Base-by-base conservation (phyloP, 2,329 filamentous ascomycete genomes). In the Pseudopithomyces maydicus region DNA sequence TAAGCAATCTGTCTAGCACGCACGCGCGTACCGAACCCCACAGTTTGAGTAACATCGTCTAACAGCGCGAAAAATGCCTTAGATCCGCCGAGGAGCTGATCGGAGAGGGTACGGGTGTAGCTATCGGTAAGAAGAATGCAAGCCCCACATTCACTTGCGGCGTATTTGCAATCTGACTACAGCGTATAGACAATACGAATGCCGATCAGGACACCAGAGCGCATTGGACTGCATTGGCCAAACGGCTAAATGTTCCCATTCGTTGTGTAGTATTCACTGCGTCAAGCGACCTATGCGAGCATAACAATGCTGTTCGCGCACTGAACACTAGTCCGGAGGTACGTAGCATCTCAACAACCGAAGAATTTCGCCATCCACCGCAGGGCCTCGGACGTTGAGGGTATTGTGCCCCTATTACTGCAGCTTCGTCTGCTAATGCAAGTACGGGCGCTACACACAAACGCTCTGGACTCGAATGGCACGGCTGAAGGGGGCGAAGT, bases 201-300 rank as follows among this genome's bases (percentile, higher is more conserved):
- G 86, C 93, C 29, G 90, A 96, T 77, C 74, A 82, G 11, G 89
- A 91, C 51, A 91, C 89, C 22, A 85, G 95, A 62, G 83, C 84
- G n/a, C 79, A 90, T 58, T 98, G 94, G 94, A 77, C 91, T 32
- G 80, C 85, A 23, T 77, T 98, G 29, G 92, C 92, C 17, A 84
- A 82, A 62, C 88, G 89, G 67, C 79, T 86, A 68, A 80, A 85
- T 3, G 81, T 96, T 2, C 89, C 90, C 2, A 90, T 97, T 65
- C 89, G 94, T 45, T 96, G 94, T 70, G 82, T 98, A 10, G 89
- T 90, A 76, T 95, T 99, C 79, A 90, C 88, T 50, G 89, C 92
- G 12, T 81, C 88, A 1, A 75, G 87, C 23, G 82, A 84, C 42
- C 73, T 97, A 8, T 87, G 85, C 74, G 87, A 92, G 73, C 95